phyloP scores from a whole-genome alignment of 345 rosid species.

The Linum lewisii region DNA sequence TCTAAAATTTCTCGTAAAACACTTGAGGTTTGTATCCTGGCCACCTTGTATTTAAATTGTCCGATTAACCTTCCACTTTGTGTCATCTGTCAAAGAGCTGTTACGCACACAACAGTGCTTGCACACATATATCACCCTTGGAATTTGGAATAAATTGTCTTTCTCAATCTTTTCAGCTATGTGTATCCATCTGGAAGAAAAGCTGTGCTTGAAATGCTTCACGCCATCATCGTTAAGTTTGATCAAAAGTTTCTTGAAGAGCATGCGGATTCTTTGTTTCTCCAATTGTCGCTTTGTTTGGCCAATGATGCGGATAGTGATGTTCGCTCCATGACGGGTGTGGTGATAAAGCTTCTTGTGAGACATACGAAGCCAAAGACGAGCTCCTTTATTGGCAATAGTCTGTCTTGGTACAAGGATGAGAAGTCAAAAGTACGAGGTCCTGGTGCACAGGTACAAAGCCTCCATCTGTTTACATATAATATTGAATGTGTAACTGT shows the following conservation, averaged over 20 bases:
- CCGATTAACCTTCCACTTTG: not conserved
- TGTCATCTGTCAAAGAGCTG: not conserved
- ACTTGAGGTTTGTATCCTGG: constrained; percentile 49
- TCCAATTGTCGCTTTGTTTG: constrained; percentile 51
- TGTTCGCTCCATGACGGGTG: constrained; percentile 51
- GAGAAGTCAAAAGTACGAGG: constrained; percentile 41
- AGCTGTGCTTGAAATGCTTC: constrained; percentile 85
- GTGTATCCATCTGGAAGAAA: constrained; percentile 78
- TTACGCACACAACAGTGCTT: too few relatives aligned
- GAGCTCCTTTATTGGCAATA: constrained; percentile 32
- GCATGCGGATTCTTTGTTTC: constrained; percentile 42
- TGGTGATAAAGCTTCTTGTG: constrained; percentile 45
- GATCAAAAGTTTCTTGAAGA: constrained; percentile 43
- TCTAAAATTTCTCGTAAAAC: constrained; percentile 48
- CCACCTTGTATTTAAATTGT: not conserved
- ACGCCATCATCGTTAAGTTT: constrained; percentile 53
- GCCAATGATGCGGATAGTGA: constrained; percentile 49
- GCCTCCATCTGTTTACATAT: constrained; percentile 1
- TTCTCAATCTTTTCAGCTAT: constrained; percentile 40
- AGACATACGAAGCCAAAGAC: constrained; percentile 36
- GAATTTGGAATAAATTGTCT: constrained; percentile 2
- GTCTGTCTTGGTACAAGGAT: constrained; percentile 57
- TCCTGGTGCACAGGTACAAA: constrained; percentile 77
- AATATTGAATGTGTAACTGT: too few relatives aligned
- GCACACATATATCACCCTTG: not conserved